Evolutionary conservation across 371 early-diverging fungal genomes (phyloP).

Genomic region (Sporodiniella umbellata): DNA sequence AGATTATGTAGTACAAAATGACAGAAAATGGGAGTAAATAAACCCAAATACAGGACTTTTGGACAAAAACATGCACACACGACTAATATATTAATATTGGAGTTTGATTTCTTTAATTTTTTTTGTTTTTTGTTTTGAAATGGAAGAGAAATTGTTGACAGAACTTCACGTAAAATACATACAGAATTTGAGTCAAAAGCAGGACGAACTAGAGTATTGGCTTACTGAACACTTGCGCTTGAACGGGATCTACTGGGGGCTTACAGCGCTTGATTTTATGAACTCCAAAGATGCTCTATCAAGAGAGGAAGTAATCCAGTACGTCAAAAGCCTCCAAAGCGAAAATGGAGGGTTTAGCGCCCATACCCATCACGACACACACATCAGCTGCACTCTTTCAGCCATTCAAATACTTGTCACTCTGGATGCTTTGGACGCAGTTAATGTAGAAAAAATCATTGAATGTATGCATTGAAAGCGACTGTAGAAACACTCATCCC

Average conservation of each 20-base stretch:
- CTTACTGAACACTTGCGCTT: conserved; percentile 88
- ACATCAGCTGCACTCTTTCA: conserved; percentile 89
- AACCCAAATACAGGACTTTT: too few relatives aligned
- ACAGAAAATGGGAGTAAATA: too few relatives aligned
- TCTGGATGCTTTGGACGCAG: conserved; percentile 71
- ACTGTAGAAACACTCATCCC: neutral
- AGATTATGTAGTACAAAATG: too few relatives aligned
- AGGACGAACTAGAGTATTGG: conserved; percentile 92
- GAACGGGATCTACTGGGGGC: conserved; percentile 94
- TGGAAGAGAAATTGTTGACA: conserved; percentile 18
- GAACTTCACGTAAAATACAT: conserved; percentile 79
- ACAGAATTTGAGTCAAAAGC: conserved; percentile 68
- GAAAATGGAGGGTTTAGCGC: conserved; percentile 93
- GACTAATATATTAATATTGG: too few relatives aligned
- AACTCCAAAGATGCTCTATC: conserved; percentile 67
- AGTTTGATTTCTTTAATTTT: neutral
- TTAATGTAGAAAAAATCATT: conserved; percentile 67
- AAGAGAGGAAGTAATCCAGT: conserved; percentile 69
- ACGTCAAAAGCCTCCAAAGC: conserved; percentile 79
- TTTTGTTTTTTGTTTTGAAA: neutral
- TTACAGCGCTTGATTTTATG: conserved; percentile 81
- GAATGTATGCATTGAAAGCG: conserved; percentile 47
- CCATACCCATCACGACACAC: conserved; percentile 84
- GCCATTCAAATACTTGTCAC: conserved; percentile 93
- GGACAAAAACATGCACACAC: too few relatives aligned